Percentiles rank a stretch among this genome's conserved stretches.
phyloP scores from a whole-genome alignment of 2,329 filamentous ascomycete genomes.

The Xylariales sp. region DNA sequence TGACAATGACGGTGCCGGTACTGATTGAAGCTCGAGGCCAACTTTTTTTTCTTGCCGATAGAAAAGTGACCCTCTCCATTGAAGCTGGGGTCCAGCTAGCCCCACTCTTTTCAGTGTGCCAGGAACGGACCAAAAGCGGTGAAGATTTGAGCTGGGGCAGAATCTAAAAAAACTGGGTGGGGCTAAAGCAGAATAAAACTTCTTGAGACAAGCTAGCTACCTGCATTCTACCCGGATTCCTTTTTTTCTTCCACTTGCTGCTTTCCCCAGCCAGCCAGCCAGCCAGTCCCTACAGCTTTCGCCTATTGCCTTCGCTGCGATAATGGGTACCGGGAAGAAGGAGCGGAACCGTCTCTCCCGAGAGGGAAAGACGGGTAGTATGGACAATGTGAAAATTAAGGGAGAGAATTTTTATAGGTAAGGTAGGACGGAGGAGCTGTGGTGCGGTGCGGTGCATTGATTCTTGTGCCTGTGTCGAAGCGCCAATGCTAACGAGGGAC shows the following conservation, averaged over 20 bases:
- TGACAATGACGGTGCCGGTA: constrained; percentile 10
- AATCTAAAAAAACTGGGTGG: constrained; percentile 35
- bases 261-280: constrained; percentile 33
- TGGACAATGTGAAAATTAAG: constrained; percentile 91
- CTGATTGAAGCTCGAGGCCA: neutral
- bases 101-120: constrained; percentile 14
- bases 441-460: constrained; percentile 12
- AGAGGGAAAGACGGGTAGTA: constrained; percentile 85
- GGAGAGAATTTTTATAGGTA: constrained; percentile 92
- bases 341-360: constrained; percentile 84
- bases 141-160: constrained; percentile 31
- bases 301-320: constrained; percentile 38
- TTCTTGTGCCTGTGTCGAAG: neutral
- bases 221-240: constrained; percentile 11
- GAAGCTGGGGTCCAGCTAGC: constrained; percentile 20
- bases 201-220: neutral
- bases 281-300: constrained; percentile 15
- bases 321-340: constrained; percentile 93
- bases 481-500: constrained; percentile 2
- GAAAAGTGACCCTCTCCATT: constrained; percentile 32
- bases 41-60: constrained; percentile 29
- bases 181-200: constrained; percentile 33
- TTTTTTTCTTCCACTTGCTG: constrained; percentile 11
- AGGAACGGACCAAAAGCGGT: constrained; percentile 29
- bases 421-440: constrained; percentile 23